Evolutionary conservation across 345 rosid genomes (phyloP).

Genomic region (Arabidopsis arenosa): DNA sequence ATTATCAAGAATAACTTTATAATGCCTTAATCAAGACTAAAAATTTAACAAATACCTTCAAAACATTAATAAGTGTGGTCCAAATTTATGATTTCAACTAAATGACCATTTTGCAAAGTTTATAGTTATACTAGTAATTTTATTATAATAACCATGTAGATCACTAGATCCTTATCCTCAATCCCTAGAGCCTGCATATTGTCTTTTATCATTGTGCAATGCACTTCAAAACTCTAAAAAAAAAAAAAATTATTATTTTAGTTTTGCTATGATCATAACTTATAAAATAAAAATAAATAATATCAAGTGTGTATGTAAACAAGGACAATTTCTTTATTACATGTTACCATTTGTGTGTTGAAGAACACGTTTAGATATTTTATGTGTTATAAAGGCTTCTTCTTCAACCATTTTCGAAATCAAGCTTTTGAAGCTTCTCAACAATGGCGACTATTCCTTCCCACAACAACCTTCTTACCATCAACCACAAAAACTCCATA

Average conservation of each 20-base stretch:
- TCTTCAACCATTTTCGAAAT: not conserved
- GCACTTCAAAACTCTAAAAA: not conserved
- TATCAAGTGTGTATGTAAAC: constrained; percentile 3
- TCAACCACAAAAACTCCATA: constrained; percentile 11
- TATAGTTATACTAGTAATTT: no score
- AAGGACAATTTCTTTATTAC: constrained; percentile 19
- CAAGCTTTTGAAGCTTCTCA: constrained; percentile 38
- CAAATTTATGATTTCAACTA: not conserved
- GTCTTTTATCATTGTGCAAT: not conserved
- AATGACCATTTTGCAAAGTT: not conserved
- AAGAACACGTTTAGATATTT: constrained; percentile 9
- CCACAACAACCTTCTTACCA: constrained; percentile 39
- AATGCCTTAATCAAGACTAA: no score
- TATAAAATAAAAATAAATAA: not conserved
- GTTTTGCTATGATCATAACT: no score
- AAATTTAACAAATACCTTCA: not conserved
- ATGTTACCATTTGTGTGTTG: not conserved
- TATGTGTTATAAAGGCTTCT: not conserved
- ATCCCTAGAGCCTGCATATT: not conserved
- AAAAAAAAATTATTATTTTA: not conserved
- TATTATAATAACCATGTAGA: not conserved
- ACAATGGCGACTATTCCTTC: constrained; percentile 55
- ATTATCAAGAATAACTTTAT: no score
- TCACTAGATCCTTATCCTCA: not conserved
- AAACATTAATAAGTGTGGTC: not conserved